Percentiles rank a stretch among this genome's conserved stretches.
Conservation (phyloP, 805 yeast species). For the Saccharomyces jurei region DNA sequence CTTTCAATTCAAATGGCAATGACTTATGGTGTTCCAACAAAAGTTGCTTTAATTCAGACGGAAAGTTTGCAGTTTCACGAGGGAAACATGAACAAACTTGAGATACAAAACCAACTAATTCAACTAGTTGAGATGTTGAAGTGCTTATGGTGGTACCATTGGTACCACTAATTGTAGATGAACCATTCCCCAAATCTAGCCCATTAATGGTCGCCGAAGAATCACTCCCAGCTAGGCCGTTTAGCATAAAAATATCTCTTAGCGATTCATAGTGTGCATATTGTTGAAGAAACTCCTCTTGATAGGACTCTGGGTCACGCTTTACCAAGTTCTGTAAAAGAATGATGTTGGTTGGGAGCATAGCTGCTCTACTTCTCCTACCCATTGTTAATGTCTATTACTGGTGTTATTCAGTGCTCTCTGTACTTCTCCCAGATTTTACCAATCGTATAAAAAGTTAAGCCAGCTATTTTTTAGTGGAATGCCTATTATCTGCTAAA, state of each 20-base stretch:
- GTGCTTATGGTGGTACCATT: constrained; percentile 22
- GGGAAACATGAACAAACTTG: constrained; percentile 91
- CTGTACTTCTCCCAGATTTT: not conserved
- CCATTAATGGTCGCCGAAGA: constrained; percentile 33
- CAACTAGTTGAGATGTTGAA: constrained; percentile 50
- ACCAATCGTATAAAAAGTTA: not conserved
- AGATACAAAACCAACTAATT: constrained; percentile 80
- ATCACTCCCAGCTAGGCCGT: constrained; percentile 28
- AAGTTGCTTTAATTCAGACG: constrained; percentile 66
- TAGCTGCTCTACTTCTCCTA: constrained; percentile 82
- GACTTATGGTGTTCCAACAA: constrained; percentile 70
- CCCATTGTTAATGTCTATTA: constrained; percentile 46
- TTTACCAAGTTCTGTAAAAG: constrained; percentile 85
- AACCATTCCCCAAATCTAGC: constrained; percentile 15
- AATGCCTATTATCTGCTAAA: not conserved
- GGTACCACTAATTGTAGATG: constrained; percentile 4
- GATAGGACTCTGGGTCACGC: constrained; percentile 89
- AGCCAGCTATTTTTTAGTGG: not conserved
- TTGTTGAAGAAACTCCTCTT: constrained; percentile 89
- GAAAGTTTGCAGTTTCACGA: constrained; percentile 76
- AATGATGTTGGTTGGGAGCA: constrained; percentile 86
- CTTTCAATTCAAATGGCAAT: constrained; percentile 77
- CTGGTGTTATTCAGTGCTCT: not conserved
- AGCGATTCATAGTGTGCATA: constrained; percentile 87
- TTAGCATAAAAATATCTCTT: constrained; percentile 74